These are phyloP conservation scores for Acanthamoeba sp. DNA, from an alignment of 208 protist species.

Conservation along the genomic window DNA sequence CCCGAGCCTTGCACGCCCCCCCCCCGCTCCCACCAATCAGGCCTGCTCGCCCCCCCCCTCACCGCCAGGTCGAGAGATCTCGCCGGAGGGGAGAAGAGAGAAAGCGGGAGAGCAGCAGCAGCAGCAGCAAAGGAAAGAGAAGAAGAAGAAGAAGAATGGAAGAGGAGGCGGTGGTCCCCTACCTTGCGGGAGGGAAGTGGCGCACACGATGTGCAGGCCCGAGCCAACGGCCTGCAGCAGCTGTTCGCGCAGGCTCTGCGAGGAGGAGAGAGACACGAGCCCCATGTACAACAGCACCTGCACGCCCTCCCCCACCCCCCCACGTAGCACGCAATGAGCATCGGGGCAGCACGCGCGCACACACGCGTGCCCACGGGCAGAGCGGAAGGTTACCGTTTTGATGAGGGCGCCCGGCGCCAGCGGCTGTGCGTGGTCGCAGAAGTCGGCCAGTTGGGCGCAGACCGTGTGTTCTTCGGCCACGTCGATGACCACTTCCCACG, in stretches of 20 bases:
- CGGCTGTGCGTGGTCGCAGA: slow-evolving; percentile 61
- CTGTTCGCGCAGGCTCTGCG: background rate
- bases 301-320: too few relatives aligned
- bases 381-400: slow-evolving; percentile 19
- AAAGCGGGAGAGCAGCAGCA: too few relatives aligned
- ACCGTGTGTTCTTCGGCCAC: background rate
- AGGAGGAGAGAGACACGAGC: slow-evolving; percentile 11
- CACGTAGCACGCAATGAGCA: too few relatives aligned
- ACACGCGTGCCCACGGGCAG: background rate
- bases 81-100: too few relatives aligned
- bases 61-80: too few relatives aligned
- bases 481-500: background rate
- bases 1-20: slow-evolving; percentile 76
- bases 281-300: slow-evolving; percentile 33
- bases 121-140: too few relatives aligned
- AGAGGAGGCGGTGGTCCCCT: too few relatives aligned
- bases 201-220: background rate
- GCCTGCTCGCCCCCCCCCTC: too few relatives aligned
- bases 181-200: slow-evolving; percentile 26
- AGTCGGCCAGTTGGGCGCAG: slow-evolving; percentile 21
- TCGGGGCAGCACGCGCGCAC: too few relatives aligned
- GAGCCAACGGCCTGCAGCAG: background rate
- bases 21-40: too few relatives aligned
- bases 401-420: slow-evolving; percentile 47
- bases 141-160: too few relatives aligned